Evolutionary conservation across 371 early-diverging fungal genomes (phyloP), one percentile per base, ranked within the genome.

Genomic region (Apophysomyces trapeziformis): DNA sequence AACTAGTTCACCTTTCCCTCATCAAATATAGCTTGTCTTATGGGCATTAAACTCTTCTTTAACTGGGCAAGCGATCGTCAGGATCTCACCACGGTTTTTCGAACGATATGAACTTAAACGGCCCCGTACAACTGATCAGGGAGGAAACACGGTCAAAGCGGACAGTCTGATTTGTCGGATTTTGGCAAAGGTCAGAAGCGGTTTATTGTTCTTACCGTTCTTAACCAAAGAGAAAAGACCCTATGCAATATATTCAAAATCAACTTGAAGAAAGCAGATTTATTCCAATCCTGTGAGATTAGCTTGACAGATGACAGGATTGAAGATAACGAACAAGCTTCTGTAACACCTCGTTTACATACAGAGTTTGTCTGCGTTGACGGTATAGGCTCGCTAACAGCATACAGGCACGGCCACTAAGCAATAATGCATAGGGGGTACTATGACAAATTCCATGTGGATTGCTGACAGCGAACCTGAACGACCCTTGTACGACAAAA

Each of bases 21-120:
- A 32, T 37, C 21, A 0, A 38, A 7, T 11, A 14, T 18, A 73
- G 73, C 45, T 73, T 21, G 68, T 73, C n/a, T 37, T 73, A 11
- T 66, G 61, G 47, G 58, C 67, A 4, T 18, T 69, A 13, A 73
- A 73, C 45, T 57, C 66, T 41, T 63, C 73, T 13, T 56, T 68
- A 39, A 73, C 69, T 11, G 60, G 65, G 4, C 66, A 69, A 57
- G 73, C 67, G n/a, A 64, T 69, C n/a, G 57, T 69, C n/a, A 66
- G 69, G 7, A 61, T 73, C 37, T 73, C 73, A 18, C 68, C 69
- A 9, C 63, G 64, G 11, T 68, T 73, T 41, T 73, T 73, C 36
- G 69, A 64, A 13, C 38, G 60, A 7, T 73, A 73, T 39, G 14
- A 45, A 16, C 50, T 66, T 4, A 57, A 50, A 32, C 66, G 70